Conservation (phyloP, 768 basidiomycete species). For the Lentinula edodes region DNA sequence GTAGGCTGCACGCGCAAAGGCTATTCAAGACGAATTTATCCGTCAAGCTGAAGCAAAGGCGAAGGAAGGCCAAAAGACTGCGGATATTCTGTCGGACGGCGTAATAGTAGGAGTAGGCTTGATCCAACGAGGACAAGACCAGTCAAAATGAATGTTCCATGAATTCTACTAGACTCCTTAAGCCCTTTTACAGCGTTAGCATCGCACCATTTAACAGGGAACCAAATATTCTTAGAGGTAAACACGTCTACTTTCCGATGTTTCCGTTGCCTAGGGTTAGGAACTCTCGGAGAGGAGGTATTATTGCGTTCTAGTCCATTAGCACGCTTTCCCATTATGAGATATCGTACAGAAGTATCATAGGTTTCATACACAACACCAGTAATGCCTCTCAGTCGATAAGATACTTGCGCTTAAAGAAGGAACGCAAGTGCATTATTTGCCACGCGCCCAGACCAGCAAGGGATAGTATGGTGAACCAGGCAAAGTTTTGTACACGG, state of each 20-base stretch:
- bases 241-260: too few relatives aligned
- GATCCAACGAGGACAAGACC: constrained; percentile 44
- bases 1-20: constrained; percentile 51
- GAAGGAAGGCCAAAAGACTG: constrained; percentile 64
- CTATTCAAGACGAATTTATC: constrained; percentile 67
- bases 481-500: constrained; percentile 90
- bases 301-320: not conserved
- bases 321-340: not conserved
- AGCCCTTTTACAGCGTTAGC: too few relatives aligned
- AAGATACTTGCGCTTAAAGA: constrained; percentile 95
- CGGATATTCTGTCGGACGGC: constrained; percentile 67
- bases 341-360: not conserved
- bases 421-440: constrained; percentile 88
- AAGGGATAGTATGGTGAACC: constrained; percentile 79
- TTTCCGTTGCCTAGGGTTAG: too few relatives aligned
- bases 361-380: not conserved
- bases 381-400: constrained; percentile 52
- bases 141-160: constrained; percentile 4
- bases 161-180: not conserved
- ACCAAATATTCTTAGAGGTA: too few relatives aligned
- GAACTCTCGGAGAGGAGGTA: not conserved
- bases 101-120: constrained; percentile 73
- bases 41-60: constrained; percentile 60
- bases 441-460: constrained; percentile 88
- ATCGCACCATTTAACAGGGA: too few relatives aligned